Evolutionary conservation across 2,329 filamentous ascomycete genomes (phyloP), one percentile per base, ranked within the genome.

Genomic region (Rutstroemia sp.): DNA sequence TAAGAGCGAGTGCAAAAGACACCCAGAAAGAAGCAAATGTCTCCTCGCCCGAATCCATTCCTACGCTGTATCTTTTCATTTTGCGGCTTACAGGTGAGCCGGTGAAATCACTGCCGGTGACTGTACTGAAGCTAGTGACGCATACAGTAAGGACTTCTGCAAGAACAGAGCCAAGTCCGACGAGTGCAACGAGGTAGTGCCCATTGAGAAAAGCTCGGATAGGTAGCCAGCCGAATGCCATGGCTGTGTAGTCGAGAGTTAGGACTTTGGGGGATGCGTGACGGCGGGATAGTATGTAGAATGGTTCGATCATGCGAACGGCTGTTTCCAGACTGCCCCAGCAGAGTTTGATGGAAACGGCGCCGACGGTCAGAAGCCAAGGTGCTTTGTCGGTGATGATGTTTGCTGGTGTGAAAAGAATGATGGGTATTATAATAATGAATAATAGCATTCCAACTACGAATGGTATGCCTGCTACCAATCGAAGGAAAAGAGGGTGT

Each of bases 221-320:
- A 0, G 84, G 81, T 21, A 88, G 77, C 69, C 79, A 83, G 3
- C 81, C 81, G 53, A 87, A 88, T 5, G 87, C 84, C 63, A 87
- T 80, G 27, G 84, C 84, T 0, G 84, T 87, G 69, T 90, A 89
- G 69, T 90, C 87, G 9, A 89, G 78, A 0, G 82, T 84, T 6
- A 90, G 76, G 2, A 82, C 85, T 61, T 77, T 80, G 6, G 85
- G 75, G 0, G 83, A 80, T 3, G 86, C 86, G 61, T 86, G 80
- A 3, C 87, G 79, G 52, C 76, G 75, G 14, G 81, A 85, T 2
- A 90, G 78, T 58, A 88, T 80, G 67, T 85, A 88, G 66, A 87
- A 90, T 2, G 87, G 87, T 68, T 89, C 85, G 69, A 89, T 81
- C 77, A 89, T 84, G 44, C 86, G 83, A 48, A 89, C 77, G 25